These are phyloP conservation scores for Fusarium xyrophilum DNA, from an alignment of 2,329 filamentous ascomycete genomes.

Conservation along the genomic window DNA sequence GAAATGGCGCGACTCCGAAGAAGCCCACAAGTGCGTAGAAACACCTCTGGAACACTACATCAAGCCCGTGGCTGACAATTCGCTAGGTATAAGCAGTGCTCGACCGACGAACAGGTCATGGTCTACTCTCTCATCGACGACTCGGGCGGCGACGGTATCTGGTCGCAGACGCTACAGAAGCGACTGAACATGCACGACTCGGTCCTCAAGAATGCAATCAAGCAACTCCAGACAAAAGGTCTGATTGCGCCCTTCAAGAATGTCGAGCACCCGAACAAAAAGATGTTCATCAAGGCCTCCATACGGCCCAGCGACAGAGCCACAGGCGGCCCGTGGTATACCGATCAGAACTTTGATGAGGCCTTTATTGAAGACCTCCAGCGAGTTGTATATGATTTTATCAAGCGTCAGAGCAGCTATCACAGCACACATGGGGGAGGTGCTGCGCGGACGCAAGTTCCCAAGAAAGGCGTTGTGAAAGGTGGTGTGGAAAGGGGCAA, in stretches of 20 bases:
- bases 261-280: constrained; percentile 87
- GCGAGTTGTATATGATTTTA: constrained; percentile 74
- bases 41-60: neutral
- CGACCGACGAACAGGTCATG: constrained; percentile 77
- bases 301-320: constrained; percentile 87
- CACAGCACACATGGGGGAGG: constrained; percentile 51
- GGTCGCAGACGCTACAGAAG: constrained; percentile 84
- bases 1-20: constrained; percentile 64
- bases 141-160: constrained; percentile 83
- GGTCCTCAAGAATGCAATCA: constrained; percentile 80
- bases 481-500: constrained; percentile 55
- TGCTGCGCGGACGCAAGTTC: constrained; percentile 51
- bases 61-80: constrained; percentile 20
- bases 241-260: constrained; percentile 90
- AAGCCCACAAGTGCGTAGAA: constrained; percentile 64
- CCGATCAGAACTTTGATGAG: constrained; percentile 86
- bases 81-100: constrained; percentile 63
- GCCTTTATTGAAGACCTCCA: constrained; percentile 83
- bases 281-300: constrained; percentile 93
- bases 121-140: constrained; percentile 91
- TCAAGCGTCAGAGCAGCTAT: constrained; percentile 76
- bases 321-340: constrained; percentile 94
- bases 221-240: constrained; percentile 80
- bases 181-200: constrained; percentile 84
- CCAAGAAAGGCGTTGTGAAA: constrained; percentile 64